Base-by-base conservation (phyloP, 768 basidiomycete species). In the Amanita pallidorosea region DNA sequence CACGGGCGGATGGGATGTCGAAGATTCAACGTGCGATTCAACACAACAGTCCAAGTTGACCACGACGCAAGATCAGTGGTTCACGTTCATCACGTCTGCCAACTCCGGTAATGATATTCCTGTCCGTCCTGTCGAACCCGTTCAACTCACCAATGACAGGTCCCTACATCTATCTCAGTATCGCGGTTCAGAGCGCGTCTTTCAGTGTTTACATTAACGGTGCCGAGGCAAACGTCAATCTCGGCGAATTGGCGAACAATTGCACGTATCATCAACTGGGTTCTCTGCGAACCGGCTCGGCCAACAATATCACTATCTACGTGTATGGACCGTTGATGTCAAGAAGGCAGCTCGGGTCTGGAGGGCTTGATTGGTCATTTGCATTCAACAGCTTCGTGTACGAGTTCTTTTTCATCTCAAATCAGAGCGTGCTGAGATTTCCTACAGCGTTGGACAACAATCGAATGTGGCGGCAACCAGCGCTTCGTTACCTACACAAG, bases 191-290 rank as follows among this genome's bases (percentile, higher is more conserved):
- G 7, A 11, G 13, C 31, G 42, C 42, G 2, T 23, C 27, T 51
- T n/a, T n/a, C n/a, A n/a, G n/a, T n/a, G n/a, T n/a, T n/a, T n/a
- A 43, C 31, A 51, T 51, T 18, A 44, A 51, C 22, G 42, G 22
- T 6, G 29, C 3, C 9, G 12, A 51, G 33, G 11, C 9, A n/a
- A 25, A n/a, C 20, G 12, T 35, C 8, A 35, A 25, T 15, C 22
- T 23, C 12, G 13, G 7, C 11, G 7, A 18, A n/a, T 23, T 51
- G 23, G 13, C n/a, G 41, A 44, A 44, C 40, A 43, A 43, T n/a
- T 51, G 49, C 49, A 44, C 41, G 15, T 51, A 44, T 25, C 22
- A 40, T 22, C 41, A 13, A n/a, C 13, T 51, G 20, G 49, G 22
- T 11, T 17, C 42, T 13, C 9, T 36, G 22, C 18, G 7, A 9